A percentile compares a stretch with the other conserved stretches of the same genome.
These are phyloP conservation scores for Vicia sativa DNA, from an alignment of 306 rosid species.

Conservation along the genomic window DNA sequence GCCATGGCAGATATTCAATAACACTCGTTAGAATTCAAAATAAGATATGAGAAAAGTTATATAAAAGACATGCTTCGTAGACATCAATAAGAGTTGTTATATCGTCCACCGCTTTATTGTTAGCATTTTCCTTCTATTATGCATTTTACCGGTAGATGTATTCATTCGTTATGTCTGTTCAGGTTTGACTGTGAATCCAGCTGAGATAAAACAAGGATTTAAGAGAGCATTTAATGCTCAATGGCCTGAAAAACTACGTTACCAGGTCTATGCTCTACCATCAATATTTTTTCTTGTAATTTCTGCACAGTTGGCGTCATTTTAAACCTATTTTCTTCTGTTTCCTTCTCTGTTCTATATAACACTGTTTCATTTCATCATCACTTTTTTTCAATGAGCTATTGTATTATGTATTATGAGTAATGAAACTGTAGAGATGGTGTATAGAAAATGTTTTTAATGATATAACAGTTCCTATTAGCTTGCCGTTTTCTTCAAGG, in stretches of 20 bases:
- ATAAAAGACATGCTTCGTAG: background rate
- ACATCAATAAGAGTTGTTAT: constrained; percentile 1
- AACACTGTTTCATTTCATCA: background rate
- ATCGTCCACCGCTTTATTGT: background rate
- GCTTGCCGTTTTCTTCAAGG: background rate
- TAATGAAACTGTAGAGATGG: background rate
- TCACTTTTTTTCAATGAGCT: constrained; percentile 4
- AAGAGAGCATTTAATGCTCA: constrained; percentile 81
- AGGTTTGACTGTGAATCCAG: constrained; percentile 71
- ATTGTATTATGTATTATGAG: background rate
- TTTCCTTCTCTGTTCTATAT: background rate
- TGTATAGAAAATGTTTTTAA: background rate
- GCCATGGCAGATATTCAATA: too few species aligned
- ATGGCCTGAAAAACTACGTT: constrained; percentile 88
- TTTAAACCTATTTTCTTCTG: background rate
- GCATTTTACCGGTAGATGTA: background rate
- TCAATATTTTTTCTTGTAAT: constrained; percentile 14
- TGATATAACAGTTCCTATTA: constrained; percentile 8
- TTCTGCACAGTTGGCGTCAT: constrained; percentile 19
- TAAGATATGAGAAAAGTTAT: background rate
- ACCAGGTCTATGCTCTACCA: constrained; percentile 59
- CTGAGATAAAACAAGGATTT: constrained; percentile 86
- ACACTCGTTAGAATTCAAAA: background rate
- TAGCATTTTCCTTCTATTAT: constrained; percentile 22
- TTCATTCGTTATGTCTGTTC: constrained; percentile 13